These are phyloP conservation scores for Debaryomyces tyrocola DNA, from an alignment of 805 yeast genomes.

Conservation along the genomic window DNA sequence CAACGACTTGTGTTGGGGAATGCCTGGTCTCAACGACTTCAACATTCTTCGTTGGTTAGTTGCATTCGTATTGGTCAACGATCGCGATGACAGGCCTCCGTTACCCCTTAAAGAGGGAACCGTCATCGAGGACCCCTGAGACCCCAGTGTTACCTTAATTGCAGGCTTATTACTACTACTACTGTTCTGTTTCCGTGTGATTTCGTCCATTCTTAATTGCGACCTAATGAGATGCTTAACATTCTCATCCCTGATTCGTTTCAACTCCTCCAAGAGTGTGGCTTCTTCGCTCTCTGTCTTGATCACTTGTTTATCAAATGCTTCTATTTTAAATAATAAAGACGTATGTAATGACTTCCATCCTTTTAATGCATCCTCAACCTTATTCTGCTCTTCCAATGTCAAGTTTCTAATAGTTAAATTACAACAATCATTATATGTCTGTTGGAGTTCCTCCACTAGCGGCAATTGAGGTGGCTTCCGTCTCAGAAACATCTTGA, in stretches of 20 bases:
- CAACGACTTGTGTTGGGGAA: not conserved
- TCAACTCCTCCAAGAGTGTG: constrained; percentile 29
- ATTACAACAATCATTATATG: constrained; percentile 64
- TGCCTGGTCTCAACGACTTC: constrained; percentile 27
- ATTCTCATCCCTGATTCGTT: constrained; percentile 41
- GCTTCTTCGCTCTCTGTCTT: constrained; percentile 27
- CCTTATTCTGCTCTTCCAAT: constrained; percentile 54
- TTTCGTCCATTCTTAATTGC: constrained; percentile 41
- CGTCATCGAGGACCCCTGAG: constrained; percentile 13
- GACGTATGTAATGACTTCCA: constrained; percentile 74
- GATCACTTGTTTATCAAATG: constrained; percentile 43
- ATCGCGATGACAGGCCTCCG: constrained; percentile 3
- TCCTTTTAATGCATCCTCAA: constrained; percentile 61
- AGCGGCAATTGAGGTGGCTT: constrained; percentile 54
- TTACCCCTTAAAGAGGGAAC: constrained; percentile 26
- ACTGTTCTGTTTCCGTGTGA: constrained; percentile 22
- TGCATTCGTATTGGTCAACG: constrained; percentile 8
- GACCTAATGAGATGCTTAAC: constrained; percentile 42
- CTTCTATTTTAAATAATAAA: constrained; percentile 55
- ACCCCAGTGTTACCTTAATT: not conserved
- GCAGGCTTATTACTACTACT: constrained; percentile 5
- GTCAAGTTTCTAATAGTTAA: constrained; percentile 56
- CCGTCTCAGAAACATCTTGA: constrained; percentile 52
- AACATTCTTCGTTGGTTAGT: constrained; percentile 25
- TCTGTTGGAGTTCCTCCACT: constrained; percentile 55